These are phyloP conservation scores for Niebla homalea DNA, from an alignment of 495 filamentous ascomycete genomes.

Conservation along the genomic window DNA sequence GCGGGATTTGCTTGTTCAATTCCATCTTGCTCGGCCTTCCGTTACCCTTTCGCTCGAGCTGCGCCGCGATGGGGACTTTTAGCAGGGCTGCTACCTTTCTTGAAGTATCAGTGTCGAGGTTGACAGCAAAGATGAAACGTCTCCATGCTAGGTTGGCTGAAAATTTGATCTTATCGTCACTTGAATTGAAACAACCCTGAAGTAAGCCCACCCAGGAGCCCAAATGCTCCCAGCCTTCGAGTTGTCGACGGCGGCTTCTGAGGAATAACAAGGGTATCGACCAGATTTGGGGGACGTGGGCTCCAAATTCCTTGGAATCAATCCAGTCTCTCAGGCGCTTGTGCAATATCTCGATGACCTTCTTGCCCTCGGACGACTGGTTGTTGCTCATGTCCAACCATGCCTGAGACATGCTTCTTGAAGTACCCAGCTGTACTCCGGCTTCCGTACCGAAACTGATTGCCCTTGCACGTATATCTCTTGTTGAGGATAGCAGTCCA, in stretches of 20 bases:
- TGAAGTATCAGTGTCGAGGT: conserved; percentile 46
- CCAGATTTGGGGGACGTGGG: conserved; percentile 80
- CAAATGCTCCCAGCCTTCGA: conserved; percentile 63
- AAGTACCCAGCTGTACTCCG: conserved; percentile 49
- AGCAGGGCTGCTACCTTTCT: conserved; percentile 50
- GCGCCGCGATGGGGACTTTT: conserved; percentile 51
- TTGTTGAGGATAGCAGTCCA: conserved; percentile 63
- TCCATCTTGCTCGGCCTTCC: conserved; percentile 31
- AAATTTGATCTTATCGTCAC: conserved; percentile 53
- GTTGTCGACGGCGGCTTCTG: conserved; percentile 40
- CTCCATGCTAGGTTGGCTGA: conserved; percentile 78
- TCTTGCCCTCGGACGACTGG: conserved; percentile 40
- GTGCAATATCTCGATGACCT: conserved; percentile 48
- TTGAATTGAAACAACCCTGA: conserved; percentile 72
- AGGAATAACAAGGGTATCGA: conserved; percentile 65
- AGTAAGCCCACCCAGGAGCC: conserved; percentile 62
- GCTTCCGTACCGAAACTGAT: conserved; percentile 58
- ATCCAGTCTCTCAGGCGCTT: conserved; percentile 59
- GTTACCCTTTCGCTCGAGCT: conserved; percentile 48
- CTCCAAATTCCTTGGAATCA: conserved; percentile 44
- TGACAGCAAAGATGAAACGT: conserved; percentile 58
- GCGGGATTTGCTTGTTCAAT: conserved; percentile 42
- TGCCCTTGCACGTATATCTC: conserved; percentile 61
- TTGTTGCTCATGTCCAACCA: conserved; percentile 53
- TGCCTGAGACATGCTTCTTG: conserved; percentile 46